Base-by-base conservation (phyloP, 2,329 filamentous ascomycete genomes). In the Pyrenochaeta sp. region DNA sequence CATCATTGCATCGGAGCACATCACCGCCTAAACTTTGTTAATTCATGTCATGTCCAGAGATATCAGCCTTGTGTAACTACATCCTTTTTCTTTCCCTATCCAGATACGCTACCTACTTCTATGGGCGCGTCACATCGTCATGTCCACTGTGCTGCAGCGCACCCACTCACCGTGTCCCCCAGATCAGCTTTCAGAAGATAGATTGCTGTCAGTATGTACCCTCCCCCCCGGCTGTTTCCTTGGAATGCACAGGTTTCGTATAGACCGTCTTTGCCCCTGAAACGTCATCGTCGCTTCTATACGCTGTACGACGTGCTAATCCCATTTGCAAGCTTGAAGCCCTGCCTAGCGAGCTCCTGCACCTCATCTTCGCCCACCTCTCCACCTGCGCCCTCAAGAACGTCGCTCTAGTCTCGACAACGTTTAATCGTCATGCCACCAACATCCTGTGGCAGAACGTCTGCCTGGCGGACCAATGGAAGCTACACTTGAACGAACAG, bases 301-400 rank as follows among this genome's bases (percentile, higher is more conserved):
- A 23, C 29, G 14, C 10, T 9, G 17, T 33, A 11, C 11, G 2
- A 23, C 27, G 12, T 50, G 52, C 56, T 58, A 18, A 58, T 18
- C 14, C 14, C 4, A n/a, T 12, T 11, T 14, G 12, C 7, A 40
- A 70, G 68, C 61, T 73, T 31, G 64, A 68, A 51, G 57, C 53
- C 15, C 74, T 81, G 2, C 78, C 79, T 1, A 70, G 74, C 31
- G 79, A 81, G 57, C 69, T 81, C 1, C 58, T 79, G 9, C 71
- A 76, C 48, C 68, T 75, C 30, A 69, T 80, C 36, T 58, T 78
- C n/a, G 61, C 67, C 27, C 66, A 68, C 31, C 65, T 81, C 17
- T 49, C 68, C 21, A 60, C 61, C 0, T 5, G 50, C n/a, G 63
- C 71, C 36, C 70, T 79, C 31, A 61, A 58, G 40, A 54, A 57